phyloP scores from a whole-genome alignment of 352 stramenopile genomes.

The Phytophthora quininea region DNA sequence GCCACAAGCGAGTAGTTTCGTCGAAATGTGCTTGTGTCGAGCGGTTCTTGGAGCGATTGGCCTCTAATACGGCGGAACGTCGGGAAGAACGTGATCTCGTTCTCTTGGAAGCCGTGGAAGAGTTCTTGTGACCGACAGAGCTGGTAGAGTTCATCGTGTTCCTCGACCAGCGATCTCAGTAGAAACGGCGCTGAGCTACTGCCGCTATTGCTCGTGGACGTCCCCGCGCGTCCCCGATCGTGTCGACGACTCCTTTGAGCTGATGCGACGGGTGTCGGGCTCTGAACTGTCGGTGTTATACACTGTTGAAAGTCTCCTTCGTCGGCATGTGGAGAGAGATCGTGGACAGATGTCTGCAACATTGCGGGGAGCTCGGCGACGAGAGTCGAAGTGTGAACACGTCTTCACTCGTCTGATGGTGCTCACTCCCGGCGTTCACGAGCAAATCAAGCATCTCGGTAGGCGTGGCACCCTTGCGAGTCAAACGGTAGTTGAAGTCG shows the following conservation, averaged over 20 bases:
- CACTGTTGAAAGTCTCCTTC: constrained; percentile 52
- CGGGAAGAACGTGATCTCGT: constrained; percentile 72
- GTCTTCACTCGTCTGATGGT: constrained; percentile 19
- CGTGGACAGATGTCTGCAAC: constrained; percentile 32
- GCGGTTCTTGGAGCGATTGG: constrained; percentile 39
- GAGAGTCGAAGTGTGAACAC: constrained; percentile 23
- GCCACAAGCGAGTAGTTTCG: constrained; percentile 73
- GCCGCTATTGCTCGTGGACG: constrained; percentile 25
- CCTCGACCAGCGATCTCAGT: constrained; percentile 50
- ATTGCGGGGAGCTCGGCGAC: constrained; percentile 35
- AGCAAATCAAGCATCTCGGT: constrained; percentile 64
- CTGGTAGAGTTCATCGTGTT: constrained; percentile 78
- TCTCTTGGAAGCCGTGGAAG: constrained; percentile 83
- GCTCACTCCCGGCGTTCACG: constrained; percentile 28
- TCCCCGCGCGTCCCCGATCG: constrained; percentile 14
- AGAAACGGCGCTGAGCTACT: constrained; percentile 29
- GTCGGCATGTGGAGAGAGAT: constrained; percentile 28
- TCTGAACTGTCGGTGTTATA: constrained; percentile 53
- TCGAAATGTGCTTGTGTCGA: constrained; percentile 40
- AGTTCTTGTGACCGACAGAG: constrained; percentile 70
- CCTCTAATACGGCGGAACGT: constrained; percentile 80
- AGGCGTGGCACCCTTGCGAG: constrained; percentile 50
- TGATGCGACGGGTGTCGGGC: constrained; percentile 18
- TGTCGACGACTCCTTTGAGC: constrained; percentile 9
- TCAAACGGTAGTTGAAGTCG: constrained; percentile 91